Percentiles rank a stretch among this genome's conserved stretches.
Conservation (phyloP, 306 rosid genomes). For the Begonia fuchsioides region DNA sequence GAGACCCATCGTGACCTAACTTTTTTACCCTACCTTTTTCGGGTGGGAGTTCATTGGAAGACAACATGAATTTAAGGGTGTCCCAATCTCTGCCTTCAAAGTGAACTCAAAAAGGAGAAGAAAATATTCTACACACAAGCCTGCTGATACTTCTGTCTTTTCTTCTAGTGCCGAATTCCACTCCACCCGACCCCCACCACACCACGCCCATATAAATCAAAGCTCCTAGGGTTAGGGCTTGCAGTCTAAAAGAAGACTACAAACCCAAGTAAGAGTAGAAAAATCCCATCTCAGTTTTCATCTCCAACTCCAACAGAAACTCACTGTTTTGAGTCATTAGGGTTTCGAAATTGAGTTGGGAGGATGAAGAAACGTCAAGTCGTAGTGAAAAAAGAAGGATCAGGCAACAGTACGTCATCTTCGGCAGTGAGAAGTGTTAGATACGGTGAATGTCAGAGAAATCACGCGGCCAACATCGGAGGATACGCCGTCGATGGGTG, state of each 20-base stretch:
- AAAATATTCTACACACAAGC: constrained; percentile 3
- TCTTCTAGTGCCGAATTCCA: too few relatives aligned
- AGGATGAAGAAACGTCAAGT: constrained; percentile 76
- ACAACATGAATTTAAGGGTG: constrained; percentile 13
- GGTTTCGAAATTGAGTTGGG: too few relatives aligned
- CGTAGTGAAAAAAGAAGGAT: constrained; percentile 35
- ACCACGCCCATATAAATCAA: too few relatives aligned
- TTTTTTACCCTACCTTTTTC: too few relatives aligned
- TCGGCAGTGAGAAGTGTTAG: constrained; percentile 42
- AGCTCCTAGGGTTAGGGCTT: too few relatives aligned
- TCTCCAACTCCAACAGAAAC: too few relatives aligned
- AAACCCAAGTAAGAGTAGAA: too few relatives aligned
- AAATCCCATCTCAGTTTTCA: too few relatives aligned
- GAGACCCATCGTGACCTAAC: too few relatives aligned
- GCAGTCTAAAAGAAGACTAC: too few relatives aligned
- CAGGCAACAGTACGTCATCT: constrained; percentile 35
- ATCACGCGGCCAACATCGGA: constrained; percentile 78
- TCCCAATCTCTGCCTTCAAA: constrained; percentile 13
- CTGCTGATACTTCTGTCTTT: not conserved
- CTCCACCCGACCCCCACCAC: too few relatives aligned
- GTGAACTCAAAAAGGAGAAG: constrained; percentile 15
- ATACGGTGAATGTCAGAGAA: constrained; percentile 81
- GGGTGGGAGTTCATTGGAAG: constrained; percentile 11
- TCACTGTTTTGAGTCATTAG: too few relatives aligned
- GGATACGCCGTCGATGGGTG: constrained; percentile 93